Conservation (phyloP, 768 basidiomycete species). For the Termitomyces sp. region DNA sequence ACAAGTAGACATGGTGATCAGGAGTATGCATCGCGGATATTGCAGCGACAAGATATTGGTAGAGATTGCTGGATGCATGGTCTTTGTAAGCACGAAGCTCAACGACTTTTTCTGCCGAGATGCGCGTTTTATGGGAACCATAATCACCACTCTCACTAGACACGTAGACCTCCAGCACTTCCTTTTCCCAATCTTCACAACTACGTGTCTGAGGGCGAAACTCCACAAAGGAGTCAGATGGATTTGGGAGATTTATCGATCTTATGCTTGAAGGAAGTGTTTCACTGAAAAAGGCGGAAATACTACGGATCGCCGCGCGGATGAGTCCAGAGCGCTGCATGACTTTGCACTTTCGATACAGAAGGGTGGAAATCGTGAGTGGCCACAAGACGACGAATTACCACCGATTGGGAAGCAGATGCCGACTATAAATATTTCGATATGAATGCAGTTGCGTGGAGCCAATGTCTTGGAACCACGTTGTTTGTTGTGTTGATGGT, state of each 20-base stretch:
- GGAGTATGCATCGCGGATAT: neutral
- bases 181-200: constrained; percentile 5
- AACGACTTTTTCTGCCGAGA: neutral
- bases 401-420: neutral
- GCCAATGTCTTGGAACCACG: neutral
- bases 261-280: neutral
- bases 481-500: neutral
- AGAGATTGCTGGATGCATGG: neutral
- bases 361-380: neutral
- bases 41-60: constrained; percentile 3
- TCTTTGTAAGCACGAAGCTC: constrained; percentile 6
- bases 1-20: neutral
- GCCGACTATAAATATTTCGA: neutral
- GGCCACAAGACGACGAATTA: neutral
- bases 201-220: constrained; percentile 3
- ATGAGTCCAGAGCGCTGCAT: constrained; percentile 3
- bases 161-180: constrained; percentile 3
- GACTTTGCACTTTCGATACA: neutral
- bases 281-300: neutral
- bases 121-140: neutral
- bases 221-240: constrained; percentile 1
- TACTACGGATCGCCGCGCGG: neutral
- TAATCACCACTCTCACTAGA: constrained; percentile 1
- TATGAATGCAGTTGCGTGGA: neutral
- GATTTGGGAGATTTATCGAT: neutral